These are phyloP conservation scores for Colletotrichum tropicale DNA, from an alignment of 2,329 filamentous ascomycete genomes.

Conservation along the genomic window DNA sequence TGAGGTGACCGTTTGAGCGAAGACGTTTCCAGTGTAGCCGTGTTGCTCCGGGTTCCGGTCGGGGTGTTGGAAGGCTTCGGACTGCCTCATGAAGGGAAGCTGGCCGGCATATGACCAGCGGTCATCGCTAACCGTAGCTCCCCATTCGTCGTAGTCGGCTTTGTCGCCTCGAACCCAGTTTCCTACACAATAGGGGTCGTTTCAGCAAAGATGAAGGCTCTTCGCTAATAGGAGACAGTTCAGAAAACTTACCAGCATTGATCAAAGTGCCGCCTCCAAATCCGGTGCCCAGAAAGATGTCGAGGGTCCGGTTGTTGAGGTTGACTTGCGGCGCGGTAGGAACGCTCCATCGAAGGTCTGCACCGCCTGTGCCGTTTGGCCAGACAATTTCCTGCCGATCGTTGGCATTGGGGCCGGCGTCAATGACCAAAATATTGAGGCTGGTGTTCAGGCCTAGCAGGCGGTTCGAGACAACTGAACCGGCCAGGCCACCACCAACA, in stretches of 20 bases:
- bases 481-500: background rate
- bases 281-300: background rate
- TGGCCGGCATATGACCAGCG: background rate
- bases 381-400: background rate
- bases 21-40: background rate
- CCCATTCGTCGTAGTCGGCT: background rate
- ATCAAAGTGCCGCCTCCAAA: background rate
- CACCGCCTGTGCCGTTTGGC: background rate
- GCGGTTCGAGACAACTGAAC: background rate
- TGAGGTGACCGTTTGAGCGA: background rate
- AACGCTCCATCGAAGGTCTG: background rate
- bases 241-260: background rate
- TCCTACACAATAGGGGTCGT: background rate
- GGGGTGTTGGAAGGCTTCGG: background rate
- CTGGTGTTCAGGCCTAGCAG: background rate
- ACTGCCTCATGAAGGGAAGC: background rate
- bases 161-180: background rate
- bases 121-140: background rate
- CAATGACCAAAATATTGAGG: background rate
- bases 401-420: background rate
- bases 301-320: background rate
- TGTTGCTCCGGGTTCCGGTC: background rate
- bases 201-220: background rate
- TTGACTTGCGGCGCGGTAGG: background rate
- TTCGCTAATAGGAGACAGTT: background rate